phyloP scores from a whole-genome alignment of 768 basidiomycete genomes.

The Boletellus ananas region DNA sequence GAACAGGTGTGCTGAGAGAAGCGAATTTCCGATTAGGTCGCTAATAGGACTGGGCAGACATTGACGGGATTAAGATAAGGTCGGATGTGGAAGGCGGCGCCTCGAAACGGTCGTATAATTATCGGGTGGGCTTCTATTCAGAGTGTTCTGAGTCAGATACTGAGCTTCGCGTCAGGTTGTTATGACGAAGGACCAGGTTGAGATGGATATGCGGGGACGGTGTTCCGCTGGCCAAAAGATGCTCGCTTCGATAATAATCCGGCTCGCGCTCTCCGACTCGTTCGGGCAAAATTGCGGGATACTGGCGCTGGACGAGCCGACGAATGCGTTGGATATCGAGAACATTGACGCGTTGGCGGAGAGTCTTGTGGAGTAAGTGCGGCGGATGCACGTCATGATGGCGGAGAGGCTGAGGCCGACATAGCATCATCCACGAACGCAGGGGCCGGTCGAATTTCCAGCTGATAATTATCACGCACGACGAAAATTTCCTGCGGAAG shows the following conservation, averaged over 20 bases:
- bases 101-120: constrained; percentile 95
- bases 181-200: constrained; percentile 98
- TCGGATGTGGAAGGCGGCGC: constrained; percentile 90
- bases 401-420: not conserved
- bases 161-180: constrained; percentile 63
- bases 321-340: constrained; percentile 93
- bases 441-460: constrained; percentile 91
- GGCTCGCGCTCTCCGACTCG: constrained; percentile 93
- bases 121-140: constrained; percentile 60
- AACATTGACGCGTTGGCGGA: constrained; percentile 93
- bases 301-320: constrained; percentile 95
- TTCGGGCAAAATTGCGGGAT: constrained; percentile 98
- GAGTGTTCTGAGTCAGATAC: constrained; percentile 5
- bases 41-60: constrained; percentile 55
- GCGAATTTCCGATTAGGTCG: constrained; percentile 1
- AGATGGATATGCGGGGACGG: constrained; percentile 99
- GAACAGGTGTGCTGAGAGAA: constrained; percentile 63
- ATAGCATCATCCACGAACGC: constrained; percentile 93
- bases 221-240: constrained; percentile 99
- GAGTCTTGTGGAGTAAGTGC: constrained; percentile 83
- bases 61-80: constrained; percentile 93
- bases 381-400: not conserved
- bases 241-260: constrained; percentile 95
- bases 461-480: constrained; percentile 94
- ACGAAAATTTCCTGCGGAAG: constrained; percentile 90